These are phyloP conservation scores for Fagus sylvatica DNA, from an alignment of 306 rosid species.

Conservation along the genomic window DNA sequence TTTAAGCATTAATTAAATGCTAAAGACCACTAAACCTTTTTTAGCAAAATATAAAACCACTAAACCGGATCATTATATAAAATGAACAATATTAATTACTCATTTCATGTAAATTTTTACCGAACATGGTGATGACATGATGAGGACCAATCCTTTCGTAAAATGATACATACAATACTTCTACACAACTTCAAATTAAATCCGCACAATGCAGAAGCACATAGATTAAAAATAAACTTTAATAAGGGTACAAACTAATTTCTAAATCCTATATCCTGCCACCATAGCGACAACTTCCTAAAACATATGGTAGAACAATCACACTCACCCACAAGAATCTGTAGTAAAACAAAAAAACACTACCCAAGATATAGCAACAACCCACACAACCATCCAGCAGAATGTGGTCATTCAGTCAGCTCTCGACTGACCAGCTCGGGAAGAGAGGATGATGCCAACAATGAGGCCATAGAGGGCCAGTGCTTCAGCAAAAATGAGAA, in stretches of 20 bases:
- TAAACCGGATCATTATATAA: no score
- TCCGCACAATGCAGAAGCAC: constrained; percentile 3
- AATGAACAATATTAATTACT: no score
- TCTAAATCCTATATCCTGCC: constrained; percentile 28
- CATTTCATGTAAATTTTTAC: no score
- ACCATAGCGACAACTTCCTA: constrained; percentile 10
- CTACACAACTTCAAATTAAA: neutral
- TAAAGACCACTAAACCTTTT: no score
- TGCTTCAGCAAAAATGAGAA: constrained; percentile 62
- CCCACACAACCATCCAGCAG: neutral
- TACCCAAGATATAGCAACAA: neutral
- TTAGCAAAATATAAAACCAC: no score
- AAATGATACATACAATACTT: neutral
- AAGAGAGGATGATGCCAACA: constrained; percentile 63
- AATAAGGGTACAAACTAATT: constrained; percentile 16
- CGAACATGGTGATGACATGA: no score
- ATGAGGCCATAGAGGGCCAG: constrained; percentile 63
- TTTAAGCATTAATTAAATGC: no score
- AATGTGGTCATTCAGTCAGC: constrained; percentile 41
- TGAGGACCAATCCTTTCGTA: neutral
- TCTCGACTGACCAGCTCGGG: constrained; percentile 65
- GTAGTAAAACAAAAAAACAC: neutral
- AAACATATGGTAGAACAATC: constrained; percentile 13
- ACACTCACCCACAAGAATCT: constrained; percentile 24
- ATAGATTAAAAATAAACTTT: constrained; percentile 2